phyloP scores from a whole-genome alignment of 805 yeast species.

The Metschnikowia reukaufii region DNA sequence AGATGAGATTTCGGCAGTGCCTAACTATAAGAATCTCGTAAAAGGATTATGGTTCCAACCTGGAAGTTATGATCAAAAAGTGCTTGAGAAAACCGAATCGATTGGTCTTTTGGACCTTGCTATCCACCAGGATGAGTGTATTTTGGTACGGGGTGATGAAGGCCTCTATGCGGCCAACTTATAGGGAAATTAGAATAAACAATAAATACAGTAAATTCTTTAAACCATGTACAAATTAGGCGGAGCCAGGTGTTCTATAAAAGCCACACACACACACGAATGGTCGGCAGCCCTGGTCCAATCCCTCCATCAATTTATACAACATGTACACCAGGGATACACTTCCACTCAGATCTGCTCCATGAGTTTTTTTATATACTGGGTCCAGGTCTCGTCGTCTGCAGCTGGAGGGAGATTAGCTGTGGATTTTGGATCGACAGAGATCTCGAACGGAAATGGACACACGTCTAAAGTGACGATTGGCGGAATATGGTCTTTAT shows the following conservation, averaged over 20 bases:
- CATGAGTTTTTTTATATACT: conserved; percentile 27
- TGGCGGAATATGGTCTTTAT: conserved; percentile 72
- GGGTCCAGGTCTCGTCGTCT: conserved; percentile 43
- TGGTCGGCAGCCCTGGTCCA: neutral
- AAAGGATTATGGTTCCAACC: conserved; percentile 83
- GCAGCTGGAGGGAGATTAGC: conserved; percentile 14
- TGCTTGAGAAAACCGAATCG: conserved; percentile 42
- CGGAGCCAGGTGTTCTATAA: neutral
- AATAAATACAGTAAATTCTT: neutral
- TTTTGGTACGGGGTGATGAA: conserved; percentile 66
- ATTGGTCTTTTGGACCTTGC: conserved; percentile 34
- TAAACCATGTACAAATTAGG: neutral
- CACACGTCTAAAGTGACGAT: conserved; percentile 62
- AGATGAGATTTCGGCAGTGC: conserved; percentile 38
- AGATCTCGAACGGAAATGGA: conserved; percentile 58
- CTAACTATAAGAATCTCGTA: conserved; percentile 39
- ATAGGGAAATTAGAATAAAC: conserved; percentile 13
- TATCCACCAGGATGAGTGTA: conserved; percentile 60
- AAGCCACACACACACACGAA: neutral
- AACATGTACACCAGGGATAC: neutral
- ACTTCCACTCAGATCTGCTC: conserved; percentile 9
- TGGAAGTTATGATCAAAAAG: conserved; percentile 62
- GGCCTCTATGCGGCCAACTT: conserved; percentile 42
- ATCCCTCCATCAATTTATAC: neutral
- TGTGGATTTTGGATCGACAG: conserved; percentile 20